Evolutionary conservation across 192 early-diverging fungal species (phyloP), one percentile per base, ranked within the genome.

Genomic region (Umbelopsis sp.): DNA sequence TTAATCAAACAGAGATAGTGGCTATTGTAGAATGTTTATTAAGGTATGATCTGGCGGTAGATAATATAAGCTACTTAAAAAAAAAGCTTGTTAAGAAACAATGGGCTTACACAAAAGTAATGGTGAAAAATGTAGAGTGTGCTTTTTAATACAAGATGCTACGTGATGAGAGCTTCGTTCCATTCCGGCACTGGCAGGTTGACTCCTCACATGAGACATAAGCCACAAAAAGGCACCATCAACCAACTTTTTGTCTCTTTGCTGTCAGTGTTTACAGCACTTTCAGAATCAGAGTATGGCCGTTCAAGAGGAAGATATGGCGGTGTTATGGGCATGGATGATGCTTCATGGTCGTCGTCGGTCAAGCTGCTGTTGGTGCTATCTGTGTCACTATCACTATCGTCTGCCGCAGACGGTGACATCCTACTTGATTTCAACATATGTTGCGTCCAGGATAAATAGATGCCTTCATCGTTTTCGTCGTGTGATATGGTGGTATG

Each of bases 401-500:
- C 74, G 16, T 70, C 66, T 12, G 70, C 64, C 2, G 61, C 44
- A 22, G n/a, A 18, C 66, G 72, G 1, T 52, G 66, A 46, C 50
- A 68, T 18, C 65, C 70, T n/a, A 58, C 16, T 48, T 76, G 44
- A 2, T 66, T 41, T 69, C 44, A 76, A 37, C 37, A 71, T 61
- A 67, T 76, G 69, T 12, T 66, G 64, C 12, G 66, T 68, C 70
- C 70, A 71, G 13, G 64, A 51, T 10, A 76, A 53, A 64, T 75
- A 75, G 15, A 75, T 48, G 6, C 69, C 64, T 61, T 71, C 69
- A 30, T 75, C 74, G 35, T 75, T 70, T 21, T 71, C 74, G 71
- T 75, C 58, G 65, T 65, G 74, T 37, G 41, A 44, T 25, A 75
- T 49, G 1, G 74, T 71, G 1, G 74, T 67, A 51, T 66, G 33